Evolutionary conservation across 306 rosid species (phyloP).

Genomic region (Fragaria nilgerrensis): DNA sequence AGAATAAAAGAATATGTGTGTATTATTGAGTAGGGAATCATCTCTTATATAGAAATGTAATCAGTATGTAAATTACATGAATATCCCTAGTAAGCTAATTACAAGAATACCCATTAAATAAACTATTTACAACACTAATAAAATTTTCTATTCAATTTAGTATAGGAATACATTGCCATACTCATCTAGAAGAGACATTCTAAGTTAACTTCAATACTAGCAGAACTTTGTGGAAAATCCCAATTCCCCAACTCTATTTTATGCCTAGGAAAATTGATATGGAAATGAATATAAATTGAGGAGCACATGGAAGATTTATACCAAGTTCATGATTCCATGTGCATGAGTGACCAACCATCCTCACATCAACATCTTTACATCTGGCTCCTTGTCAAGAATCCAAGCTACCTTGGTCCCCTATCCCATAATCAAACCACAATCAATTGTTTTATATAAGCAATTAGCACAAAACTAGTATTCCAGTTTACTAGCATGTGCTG

Average conservation of each 20-base stretch:
- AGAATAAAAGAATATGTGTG: no score
- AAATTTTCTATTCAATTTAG: neutral
- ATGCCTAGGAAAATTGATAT: conserved; percentile 2
- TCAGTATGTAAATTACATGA: no score
- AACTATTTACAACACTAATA: no score
- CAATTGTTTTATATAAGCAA: neutral
- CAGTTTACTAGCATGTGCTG: neutral
- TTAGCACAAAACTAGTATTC: neutral
- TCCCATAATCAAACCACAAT: neutral
- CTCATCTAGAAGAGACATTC: neutral
- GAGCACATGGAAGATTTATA: conserved; percentile 2
- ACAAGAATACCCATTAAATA: no score
- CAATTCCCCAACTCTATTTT: neutral
- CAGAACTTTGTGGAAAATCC: conserved; percentile 15
- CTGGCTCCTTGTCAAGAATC: conserved; percentile 16
- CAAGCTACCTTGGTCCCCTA: conserved; percentile 7
- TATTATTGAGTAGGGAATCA: no score
- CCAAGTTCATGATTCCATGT: conserved; percentile 40
- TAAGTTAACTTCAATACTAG: neutral
- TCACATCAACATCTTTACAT: conserved; percentile 13
- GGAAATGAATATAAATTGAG: conserved; percentile 16
- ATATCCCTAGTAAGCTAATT: no score
- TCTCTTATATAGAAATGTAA: no score
- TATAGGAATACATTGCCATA: neutral
- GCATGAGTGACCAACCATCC: conserved; percentile 33